A percentile compares a stretch with the other conserved stretches of the same genome.
Conservation (phyloP, 805 yeast species). For the Crinitomyces ghanaensis region DNA sequence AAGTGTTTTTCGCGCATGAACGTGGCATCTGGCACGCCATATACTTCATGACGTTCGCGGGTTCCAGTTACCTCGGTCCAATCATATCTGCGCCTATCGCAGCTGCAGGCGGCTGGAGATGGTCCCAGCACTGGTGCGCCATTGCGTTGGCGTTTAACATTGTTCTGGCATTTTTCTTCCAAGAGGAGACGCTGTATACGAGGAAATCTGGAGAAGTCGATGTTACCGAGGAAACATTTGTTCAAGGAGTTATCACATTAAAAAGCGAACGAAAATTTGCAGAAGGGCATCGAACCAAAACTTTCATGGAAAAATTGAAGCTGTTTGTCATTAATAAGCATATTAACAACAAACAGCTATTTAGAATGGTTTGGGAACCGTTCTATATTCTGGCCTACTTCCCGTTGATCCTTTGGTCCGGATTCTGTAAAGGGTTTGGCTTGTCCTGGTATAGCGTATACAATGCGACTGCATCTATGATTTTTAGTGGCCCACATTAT, state of each 20-base stretch:
- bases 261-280: slow-evolving; percentile 1
- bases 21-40: slow-evolving; percentile 60
- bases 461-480: slow-evolving; percentile 37
- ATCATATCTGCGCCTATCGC: slow-evolving; percentile 65
- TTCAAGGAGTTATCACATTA: slow-evolving; percentile 4
- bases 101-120: slow-evolving; percentile 49
- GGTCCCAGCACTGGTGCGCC: slow-evolving; percentile 65
- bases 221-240: not conserved
- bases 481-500: slow-evolving; percentile 43
- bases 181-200: slow-evolving; percentile 55
- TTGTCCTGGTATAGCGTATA: slow-evolving; percentile 38
- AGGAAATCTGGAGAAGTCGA: slow-evolving; percentile 19
- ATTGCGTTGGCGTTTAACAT: slow-evolving; percentile 53
- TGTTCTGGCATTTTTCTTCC: slow-evolving; percentile 41
- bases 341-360: slow-evolving; percentile 6
- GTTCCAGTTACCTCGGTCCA: slow-evolving; percentile 73
- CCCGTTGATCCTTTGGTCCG: slow-evolving; percentile 50
- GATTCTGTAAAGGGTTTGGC: slow-evolving; percentile 40
- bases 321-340: slow-evolving; percentile 7
- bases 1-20: slow-evolving; percentile 68
- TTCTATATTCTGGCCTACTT: slow-evolving; percentile 22
- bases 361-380: slow-evolving; percentile 10
- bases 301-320: slow-evolving; percentile 6
- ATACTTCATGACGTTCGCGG: slow-evolving; percentile 62
- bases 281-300: slow-evolving; percentile 1